Base-by-base conservation (phyloP, 2,329 filamentous ascomycete genomes). In the Botryotinia narcissicola region DNA sequence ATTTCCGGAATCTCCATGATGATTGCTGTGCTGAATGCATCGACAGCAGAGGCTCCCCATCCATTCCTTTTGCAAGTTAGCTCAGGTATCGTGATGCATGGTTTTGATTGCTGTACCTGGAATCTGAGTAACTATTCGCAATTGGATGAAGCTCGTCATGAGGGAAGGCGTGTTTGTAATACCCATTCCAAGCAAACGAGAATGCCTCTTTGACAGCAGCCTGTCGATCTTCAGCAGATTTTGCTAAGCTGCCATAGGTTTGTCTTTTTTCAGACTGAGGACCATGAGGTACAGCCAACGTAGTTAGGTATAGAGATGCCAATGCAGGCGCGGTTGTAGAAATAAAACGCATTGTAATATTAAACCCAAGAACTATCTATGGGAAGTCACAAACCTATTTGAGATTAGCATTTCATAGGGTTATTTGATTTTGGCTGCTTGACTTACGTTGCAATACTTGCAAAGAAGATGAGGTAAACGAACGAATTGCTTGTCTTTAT, bases 21-120 rank as follows among this genome's bases (percentile, higher is more conserved):
- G 67, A 95, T 84, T 12, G 93, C 93, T 0, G 94, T 97, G 74
- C 89, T 91, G 64, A 97, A 85, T 2, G 93, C 92, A 81, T 97
- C 94, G 22, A 96, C 87, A 0, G 93, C 92, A 60, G 91, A 94
- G 44, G 93, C 93, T 37, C 93, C 94, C 94, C 94, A 97, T 71
- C 89, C 91, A 79, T 95, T 95, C 75, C 93, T 95, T 73, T 59
- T 42, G 48, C 46, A 42, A 48, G 70, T 77, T 75, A 77, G 75
- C 70, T 71, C 46, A 48, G 57, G 12, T 68, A 35, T 63, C 8
- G 25, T 20, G 32, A 73, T 29, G 37, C 1, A 70, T 22, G n/a
- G 44, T 14, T 57, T 42, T 59, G 48, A 57, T 67, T 22, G 22
- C 79, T 84, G 76, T 83, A 93, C 92, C 92, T 87, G 72, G 93